A percentile compares a stretch with the other conserved stretches of the same genome.
Conservation (phyloP, 129 eudicot genomes). For the Chrysanthemum lavandulifolium region DNA sequence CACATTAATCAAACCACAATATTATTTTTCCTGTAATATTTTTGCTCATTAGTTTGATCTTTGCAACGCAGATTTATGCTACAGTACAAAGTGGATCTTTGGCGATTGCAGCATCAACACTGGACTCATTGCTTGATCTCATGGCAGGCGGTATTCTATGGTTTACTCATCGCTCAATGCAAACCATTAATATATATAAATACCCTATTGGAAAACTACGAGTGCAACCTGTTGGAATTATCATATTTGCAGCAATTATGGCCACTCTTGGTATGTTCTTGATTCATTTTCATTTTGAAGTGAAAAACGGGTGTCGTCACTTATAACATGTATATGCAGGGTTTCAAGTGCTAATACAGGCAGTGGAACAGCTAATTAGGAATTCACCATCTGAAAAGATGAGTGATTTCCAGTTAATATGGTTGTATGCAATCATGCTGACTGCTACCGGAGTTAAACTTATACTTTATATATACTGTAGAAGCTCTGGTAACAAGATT, state of each 20-base stretch:
- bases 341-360: conserved; percentile 64
- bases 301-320: background rate
- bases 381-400: conserved; percentile 53
- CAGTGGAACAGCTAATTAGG: conserved; percentile 53
- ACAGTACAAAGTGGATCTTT: conserved; percentile 69
- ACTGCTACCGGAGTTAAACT: conserved; percentile 58
- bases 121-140: conserved; percentile 71
- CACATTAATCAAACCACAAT: background rate
- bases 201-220: conserved; percentile 71
- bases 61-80: conserved; percentile 50
- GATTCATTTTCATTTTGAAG: background rate
- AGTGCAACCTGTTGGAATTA: conserved; percentile 74
- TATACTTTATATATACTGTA: conserved; percentile 58
- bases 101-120: conserved; percentile 78
- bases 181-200: conserved; percentile 62
- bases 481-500: conserved; percentile 68
- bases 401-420: conserved; percentile 39
- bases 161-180: conserved; percentile 71
- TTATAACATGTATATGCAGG: conserved; percentile 32
- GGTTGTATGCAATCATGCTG: conserved; percentile 63
- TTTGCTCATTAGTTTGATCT: background rate
- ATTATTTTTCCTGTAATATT: background rate
- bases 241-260: conserved; percentile 77
- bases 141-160: conserved; percentile 79
- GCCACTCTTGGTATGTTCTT: conserved; percentile 64